Conservation (phyloP, 495 filamentous ascomycete genomes). For the Filosporella fistucella region DNA sequence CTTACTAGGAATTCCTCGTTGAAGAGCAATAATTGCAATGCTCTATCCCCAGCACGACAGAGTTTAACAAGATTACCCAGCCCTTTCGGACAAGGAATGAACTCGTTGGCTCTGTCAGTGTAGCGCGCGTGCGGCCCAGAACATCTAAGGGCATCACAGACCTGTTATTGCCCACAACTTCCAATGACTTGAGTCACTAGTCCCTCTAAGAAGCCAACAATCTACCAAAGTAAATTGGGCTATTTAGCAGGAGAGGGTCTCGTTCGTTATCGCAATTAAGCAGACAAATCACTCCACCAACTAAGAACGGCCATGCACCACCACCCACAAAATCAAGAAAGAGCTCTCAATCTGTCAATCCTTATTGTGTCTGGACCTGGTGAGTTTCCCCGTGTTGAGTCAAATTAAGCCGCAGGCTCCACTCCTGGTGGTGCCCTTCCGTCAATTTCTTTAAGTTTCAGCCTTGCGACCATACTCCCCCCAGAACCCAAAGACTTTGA, state of each 20-base stretch:
- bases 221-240: conserved; percentile 58
- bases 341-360: conserved; percentile 55
- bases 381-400: conserved; percentile 67
- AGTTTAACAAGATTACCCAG: conserved; percentile 74
- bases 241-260: conserved; percentile 67
- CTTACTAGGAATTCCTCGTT: conserved; percentile 75
- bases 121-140: conserved; percentile 70
- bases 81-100: conserved; percentile 64
- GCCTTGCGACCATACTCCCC: conserved; percentile 68
- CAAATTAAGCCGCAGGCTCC: conserved; percentile 68
- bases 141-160: conserved; percentile 71
- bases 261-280: conserved; percentile 75
- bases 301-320: conserved; percentile 65
- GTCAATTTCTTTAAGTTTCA: conserved; percentile 70
- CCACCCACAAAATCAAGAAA: conserved; percentile 39
- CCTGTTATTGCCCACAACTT: conserved; percentile 70
- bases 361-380: conserved; percentile 63
- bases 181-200: conserved; percentile 66
- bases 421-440: conserved; percentile 57
- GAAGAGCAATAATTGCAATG: conserved; percentile 80
- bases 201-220: conserved; percentile 66
- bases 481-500: conserved; percentile 72
- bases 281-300: conserved; percentile 61
- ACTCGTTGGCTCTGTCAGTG: conserved; percentile 69
- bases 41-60: conserved; percentile 73